Base-by-base conservation (phyloP, 495 filamentous ascomycete genomes). In the Friedmanniomyces endolithicus region DNA sequence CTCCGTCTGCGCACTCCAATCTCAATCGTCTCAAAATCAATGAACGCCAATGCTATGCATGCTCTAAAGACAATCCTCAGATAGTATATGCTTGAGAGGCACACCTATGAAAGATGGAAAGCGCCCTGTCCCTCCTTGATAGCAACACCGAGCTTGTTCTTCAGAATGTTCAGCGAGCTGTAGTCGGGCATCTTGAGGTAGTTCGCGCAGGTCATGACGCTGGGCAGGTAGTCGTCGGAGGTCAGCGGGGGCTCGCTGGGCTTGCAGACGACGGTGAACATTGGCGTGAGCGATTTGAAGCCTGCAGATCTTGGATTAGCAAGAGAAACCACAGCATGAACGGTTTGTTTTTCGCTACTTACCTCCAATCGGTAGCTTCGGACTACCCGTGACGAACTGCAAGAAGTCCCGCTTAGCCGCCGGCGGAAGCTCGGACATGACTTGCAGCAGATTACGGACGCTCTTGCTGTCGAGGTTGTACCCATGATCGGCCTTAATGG, bases 151-250 rank as follows among this genome's bases (percentile, higher is more conserved):
- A 99, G 72, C 65, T 84, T 83, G 61, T 81, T 75, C 52, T 75
- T 80, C 65, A 99, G 78, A 35, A 86, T 76, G 16, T 88, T 78
- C 56, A 95, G 70, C 63, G 71, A 79, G 62, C 83, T 90, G 71
- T 99, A 99, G 70, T 99, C 89, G 20, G 94, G 94, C 63, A 99
- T 75, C 69, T 99, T 99, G 60, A 99, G 84, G 67, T 99, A 99
- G 67, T 99, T 99, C 67, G 95, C 92, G 68, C 94, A 97, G 43
- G 94, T 99, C 94, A 99, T 99, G 65, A 97, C 94, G 64, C 90
- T 96, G 23, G 94, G 89, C 33, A 99, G 76, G 61, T 96, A 97
- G 70, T 97, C 94, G 66, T 99, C 94, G 2, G 92, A 94, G 8
- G 84, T 86, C 68, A 88, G 94, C 1, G 92, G 92, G 8, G 88